Conservation (phyloP, 257 asterid genomes). For the Fraxinus quadrangulata region DNA sequence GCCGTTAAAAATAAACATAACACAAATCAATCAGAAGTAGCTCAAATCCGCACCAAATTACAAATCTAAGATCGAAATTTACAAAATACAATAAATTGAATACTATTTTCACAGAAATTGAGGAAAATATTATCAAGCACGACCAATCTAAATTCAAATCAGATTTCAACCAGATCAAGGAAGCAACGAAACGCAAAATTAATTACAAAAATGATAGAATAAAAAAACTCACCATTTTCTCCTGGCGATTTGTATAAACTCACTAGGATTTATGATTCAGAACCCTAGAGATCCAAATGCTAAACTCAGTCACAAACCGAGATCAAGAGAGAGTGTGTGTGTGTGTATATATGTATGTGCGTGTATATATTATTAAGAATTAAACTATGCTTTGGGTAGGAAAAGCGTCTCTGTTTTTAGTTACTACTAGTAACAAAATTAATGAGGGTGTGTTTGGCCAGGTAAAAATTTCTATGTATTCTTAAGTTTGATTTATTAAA, state of each 20-base stretch:
- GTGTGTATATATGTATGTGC: no score
- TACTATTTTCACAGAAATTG: conserved; percentile 16
- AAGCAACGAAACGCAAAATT: conserved; percentile 26
- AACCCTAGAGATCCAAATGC: conserved; percentile 37
- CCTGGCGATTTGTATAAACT: conserved; percentile 10
- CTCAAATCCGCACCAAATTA: conserved; percentile 26
- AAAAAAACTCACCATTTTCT: conserved; percentile 46
- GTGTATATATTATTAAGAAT: no score
- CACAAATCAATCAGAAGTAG: conserved; percentile 26
- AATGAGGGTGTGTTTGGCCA: neutral
- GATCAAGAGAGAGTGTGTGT: conserved; percentile 27
- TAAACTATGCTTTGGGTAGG: neutral
- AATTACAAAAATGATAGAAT: conserved; percentile 18
- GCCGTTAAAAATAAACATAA: conserved; percentile 21
- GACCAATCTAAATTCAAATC: conserved; percentile 13
- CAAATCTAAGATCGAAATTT: conserved; percentile 9
- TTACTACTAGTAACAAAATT: neutral
- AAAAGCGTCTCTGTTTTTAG: neutral
- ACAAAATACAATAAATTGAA: conserved; percentile 21
- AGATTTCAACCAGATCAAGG: conserved; percentile 36
- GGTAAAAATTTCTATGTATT: neutral
- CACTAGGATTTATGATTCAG: conserved; percentile 24
- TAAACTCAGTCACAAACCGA: conserved; percentile 32
- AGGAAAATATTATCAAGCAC: conserved; percentile 6
- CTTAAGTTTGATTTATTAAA: no score